Evolutionary conservation across 805 yeast species (phyloP), one percentile per base, ranked within the genome.

Genomic region (Hanseniaspora valbyensis): DNA sequence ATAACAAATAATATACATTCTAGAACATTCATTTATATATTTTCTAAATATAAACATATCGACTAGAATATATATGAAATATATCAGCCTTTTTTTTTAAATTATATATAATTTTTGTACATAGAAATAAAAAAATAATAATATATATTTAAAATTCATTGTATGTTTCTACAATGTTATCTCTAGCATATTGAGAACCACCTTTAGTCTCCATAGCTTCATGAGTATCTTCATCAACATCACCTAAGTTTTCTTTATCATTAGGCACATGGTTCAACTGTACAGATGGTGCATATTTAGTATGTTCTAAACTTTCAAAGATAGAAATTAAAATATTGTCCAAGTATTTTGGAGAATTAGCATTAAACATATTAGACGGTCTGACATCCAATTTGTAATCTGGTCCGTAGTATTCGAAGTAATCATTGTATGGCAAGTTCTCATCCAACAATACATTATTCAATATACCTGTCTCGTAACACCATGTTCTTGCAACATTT

Each of bases 271-370:
- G 76, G 57, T 85, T 82, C 80, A 87, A 77, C 67, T 90, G 97
- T 30, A 90, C 96, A 49, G 95, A 83, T n/a, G 98, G 98, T 0
- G 96, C 95, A 66, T 82, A 87, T 66, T 84, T 81, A n/a, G 96
- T 87, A 59, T 84, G 78, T 59, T 87, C 94, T 61, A 90, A 70
- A 67, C 85, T 88, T 53, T 77, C 70, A 49, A 83, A 73, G 49
- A 90, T 83, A 59, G 82, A 84, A 12, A 84, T 74, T 60, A 87
- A 69, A 46, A 90, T 81, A 65, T 86, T 83, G 66, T 87, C 86
- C 59, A 90, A 72, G 63, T 88, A 90, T 65, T 89, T 96, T 22
- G 94, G 90, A 22, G 90, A 78, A 67, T 90, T 90, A 46, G 95
- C 95, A 67, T 90, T 90, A 69, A 83, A 85, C 97, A 90, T 90